A percentile compares a stretch with the other conserved stretches of the same genome.
Conservation (phyloP, 306 rosid species). For the Fragaria nilgerrensis region DNA sequence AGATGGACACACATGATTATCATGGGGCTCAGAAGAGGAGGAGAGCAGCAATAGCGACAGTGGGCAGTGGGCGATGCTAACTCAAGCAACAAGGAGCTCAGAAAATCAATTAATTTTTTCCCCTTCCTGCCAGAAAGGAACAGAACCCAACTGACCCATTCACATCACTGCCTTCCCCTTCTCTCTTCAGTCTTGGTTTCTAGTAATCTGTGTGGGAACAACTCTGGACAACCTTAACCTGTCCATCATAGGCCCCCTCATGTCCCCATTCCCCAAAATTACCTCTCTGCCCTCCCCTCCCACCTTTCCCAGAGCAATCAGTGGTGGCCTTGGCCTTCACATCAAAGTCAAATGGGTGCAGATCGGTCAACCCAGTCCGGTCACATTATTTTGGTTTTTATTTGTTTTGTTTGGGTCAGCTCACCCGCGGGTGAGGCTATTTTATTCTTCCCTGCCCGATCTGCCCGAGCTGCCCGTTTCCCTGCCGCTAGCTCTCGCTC, state of each 20-base stretch:
- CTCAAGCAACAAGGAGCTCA: neutral
- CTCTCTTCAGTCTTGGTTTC: neutral
- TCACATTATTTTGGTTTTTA: neutral
- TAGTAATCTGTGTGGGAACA: constrained; percentile 38
- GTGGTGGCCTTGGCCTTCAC: too few species aligned
- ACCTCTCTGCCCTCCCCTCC: neutral
- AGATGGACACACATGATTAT: too few species aligned
- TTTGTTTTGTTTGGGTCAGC: neutral
- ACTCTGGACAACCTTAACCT: constrained; percentile 55
- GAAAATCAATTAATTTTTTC: neutral
- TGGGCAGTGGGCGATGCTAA: constrained; percentile 1
- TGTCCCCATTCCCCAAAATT: neutral
- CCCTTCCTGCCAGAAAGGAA: constrained; percentile 10
- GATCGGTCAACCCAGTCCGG: constrained; percentile 28
- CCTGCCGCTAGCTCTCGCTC: constrained; percentile 2
- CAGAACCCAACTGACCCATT: neutral
- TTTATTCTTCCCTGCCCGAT: constrained; percentile 47
- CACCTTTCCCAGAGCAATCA: too few species aligned
- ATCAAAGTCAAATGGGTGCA: constrained; percentile 28
- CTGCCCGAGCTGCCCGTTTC: constrained; percentile 42
- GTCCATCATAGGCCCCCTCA: constrained; percentile 3
- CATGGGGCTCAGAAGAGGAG: too few species aligned
- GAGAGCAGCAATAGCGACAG: neutral
- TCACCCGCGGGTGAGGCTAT: constrained; percentile 34
- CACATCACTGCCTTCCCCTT: constrained; percentile 4